A percentile compares a stretch with the other conserved stretches of the same genome.
Evolutionary conservation across 1,284 basidiomycete species (phyloP).

Genomic region (Neonothopanus nambi): DNA sequence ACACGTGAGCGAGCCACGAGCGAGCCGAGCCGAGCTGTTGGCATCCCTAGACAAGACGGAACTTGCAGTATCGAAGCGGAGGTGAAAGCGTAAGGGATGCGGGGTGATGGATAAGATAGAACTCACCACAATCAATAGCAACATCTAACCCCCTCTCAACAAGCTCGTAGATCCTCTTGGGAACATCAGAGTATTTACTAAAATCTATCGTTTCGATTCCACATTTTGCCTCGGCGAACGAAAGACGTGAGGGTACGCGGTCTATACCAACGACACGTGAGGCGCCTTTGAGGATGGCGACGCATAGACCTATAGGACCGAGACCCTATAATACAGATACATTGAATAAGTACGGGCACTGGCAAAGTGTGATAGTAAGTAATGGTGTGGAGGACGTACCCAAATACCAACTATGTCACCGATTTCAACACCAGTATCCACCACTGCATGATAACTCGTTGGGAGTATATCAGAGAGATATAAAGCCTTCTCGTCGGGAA

Average conservation of each 20-base stretch:
- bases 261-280: conserved; percentile 76
- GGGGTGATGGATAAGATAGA: conserved; percentile 24
- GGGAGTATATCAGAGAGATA: conserved; percentile 74
- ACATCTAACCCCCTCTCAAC: conserved; percentile 68
- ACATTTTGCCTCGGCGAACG: conserved; percentile 53
- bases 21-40: too few relatives aligned
- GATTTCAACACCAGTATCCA: conserved; percentile 65
- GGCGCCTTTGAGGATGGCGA: conserved; percentile 67
- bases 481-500: conserved; percentile 64
- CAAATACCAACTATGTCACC: conserved; percentile 71
- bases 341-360: too few relatives aligned
- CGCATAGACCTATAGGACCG: conserved; percentile 65
- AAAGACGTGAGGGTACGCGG: conserved; percentile 59
- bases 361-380: too few relatives aligned
- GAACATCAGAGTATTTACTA: conserved; percentile 54
- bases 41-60: too few relatives aligned
- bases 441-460: conserved; percentile 73
- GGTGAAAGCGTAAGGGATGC: too few relatives aligned
- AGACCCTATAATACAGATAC: conserved; percentile 53
- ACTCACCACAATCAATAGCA: conserved; percentile 50
- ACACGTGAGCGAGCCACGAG: too few relatives aligned
- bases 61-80: not conserved
- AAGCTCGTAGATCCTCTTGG: conserved; percentile 60
- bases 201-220: conserved; percentile 71
- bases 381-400: conserved; percentile 41